Percentiles rank a stretch among this genome's conserved stretches.
phyloP scores from a whole-genome alignment of 2,329 filamentous ascomycete species.

The Oidium heveae region DNA sequence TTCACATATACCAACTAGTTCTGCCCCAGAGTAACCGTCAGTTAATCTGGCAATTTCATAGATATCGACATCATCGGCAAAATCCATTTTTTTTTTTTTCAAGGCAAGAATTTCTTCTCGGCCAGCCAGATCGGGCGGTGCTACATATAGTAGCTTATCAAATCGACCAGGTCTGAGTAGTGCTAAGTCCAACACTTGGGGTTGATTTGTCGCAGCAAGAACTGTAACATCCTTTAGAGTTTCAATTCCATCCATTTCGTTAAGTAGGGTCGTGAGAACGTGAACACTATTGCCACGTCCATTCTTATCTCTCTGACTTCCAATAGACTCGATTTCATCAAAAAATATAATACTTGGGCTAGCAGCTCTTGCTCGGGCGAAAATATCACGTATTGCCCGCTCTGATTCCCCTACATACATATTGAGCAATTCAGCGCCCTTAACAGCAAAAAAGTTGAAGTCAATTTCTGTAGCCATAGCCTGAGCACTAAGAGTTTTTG shows the following conservation, averaged over 20 bases:
- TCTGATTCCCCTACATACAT: slow-evolving; percentile 97
- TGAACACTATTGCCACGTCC: slow-evolving; percentile 35
- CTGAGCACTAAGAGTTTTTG: slow-evolving; percentile 79
- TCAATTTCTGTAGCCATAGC: slow-evolving; percentile 75
- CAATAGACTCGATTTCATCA: slow-evolving; percentile 81
- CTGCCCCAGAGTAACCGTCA: slow-evolving; percentile 66
- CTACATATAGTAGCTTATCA: slow-evolving; percentile 65
- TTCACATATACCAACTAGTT: slow-evolving; percentile 39
- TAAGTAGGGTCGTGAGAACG: slow-evolving; percentile 68
- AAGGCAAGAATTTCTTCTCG: slow-evolving; percentile 53
- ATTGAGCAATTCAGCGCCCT: slow-evolving; percentile 77
- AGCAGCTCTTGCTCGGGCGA: slow-evolving; percentile 62
- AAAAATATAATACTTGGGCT: slow-evolving; percentile 89
- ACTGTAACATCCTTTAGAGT: slow-evolving; percentile 60
- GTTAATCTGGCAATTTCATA: slow-evolving; percentile 34
- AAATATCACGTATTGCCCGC: slow-evolving; percentile 60
- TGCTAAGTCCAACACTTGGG: slow-evolving; percentile 64
- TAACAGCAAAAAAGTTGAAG: slow-evolving; percentile 84
- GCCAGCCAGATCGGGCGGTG: slow-evolving; percentile 48
- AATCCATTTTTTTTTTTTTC: slow-evolving; percentile 32
- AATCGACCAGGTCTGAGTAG: slow-evolving; percentile 68
- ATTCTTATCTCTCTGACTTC: slow-evolving; percentile 21
- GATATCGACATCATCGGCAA: slow-evolving; percentile 39
- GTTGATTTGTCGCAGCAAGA: slow-evolving; percentile 76
- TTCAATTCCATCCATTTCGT: slow-evolving; percentile 92